Percentiles rank a stretch among this genome's conserved stretches.
Conservation (phyloP, 371 early-diverging fungal genomes). For the Mucor piriformis region DNA sequence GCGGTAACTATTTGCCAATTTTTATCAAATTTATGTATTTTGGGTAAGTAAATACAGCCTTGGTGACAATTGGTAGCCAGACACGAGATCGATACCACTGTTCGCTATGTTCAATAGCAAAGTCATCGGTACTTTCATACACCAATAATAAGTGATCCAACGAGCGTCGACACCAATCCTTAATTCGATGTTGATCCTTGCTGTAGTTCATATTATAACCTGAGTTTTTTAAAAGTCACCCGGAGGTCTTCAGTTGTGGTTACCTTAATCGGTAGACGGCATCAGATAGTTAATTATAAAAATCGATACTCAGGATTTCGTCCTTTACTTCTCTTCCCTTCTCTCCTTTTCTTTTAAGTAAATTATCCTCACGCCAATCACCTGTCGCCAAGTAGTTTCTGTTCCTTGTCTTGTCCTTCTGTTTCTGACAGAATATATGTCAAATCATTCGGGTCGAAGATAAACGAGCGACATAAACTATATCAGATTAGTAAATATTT, state of each 20-base stretch:
- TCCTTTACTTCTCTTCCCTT: too few species aligned
- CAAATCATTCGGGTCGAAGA: neutral
- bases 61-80: slow-evolving; percentile 4
- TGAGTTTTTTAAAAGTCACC: neutral
- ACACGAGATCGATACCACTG: slow-evolving; percentile 8
- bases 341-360: too few species aligned
- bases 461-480: neutral
- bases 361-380: too few species aligned
- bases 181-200: neutral
- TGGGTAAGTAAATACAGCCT: too few species aligned
- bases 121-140: neutral
- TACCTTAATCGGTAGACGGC: neutral
- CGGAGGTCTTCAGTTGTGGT: neutral
- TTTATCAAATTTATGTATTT: too few species aligned
- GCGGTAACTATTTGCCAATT: too few species aligned
- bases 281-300: too few species aligned
- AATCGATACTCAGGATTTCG: too few species aligned
- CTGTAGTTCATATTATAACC: neutral
- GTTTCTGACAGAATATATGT: slow-evolving; percentile 1
- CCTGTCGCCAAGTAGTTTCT: neutral
- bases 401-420: too few species aligned
- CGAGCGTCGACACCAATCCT: neutral
- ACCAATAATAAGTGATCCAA: neutral
- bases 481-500: neutral
- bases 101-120: neutral